Conservation (phyloP, 371 early-diverging fungal genomes). For the Syncephalastrum sp. region DNA sequence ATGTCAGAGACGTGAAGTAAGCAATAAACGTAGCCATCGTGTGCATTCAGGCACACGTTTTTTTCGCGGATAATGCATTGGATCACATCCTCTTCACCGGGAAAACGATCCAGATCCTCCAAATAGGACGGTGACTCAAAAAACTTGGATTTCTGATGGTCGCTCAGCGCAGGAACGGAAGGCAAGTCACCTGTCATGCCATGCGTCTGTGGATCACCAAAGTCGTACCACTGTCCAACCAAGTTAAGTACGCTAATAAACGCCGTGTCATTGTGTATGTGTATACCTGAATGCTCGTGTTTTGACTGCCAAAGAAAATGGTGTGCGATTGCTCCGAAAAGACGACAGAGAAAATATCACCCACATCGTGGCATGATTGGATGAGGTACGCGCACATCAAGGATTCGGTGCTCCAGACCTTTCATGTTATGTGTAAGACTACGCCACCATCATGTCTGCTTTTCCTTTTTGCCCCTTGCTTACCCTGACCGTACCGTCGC, state of each 20-base stretch:
- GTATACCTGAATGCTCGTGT: slow-evolving; percentile 79
- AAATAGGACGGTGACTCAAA: slow-evolving; percentile 29
- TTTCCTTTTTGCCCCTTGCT: not conserved
- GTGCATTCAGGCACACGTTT: slow-evolving; percentile 63
- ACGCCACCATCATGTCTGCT: too few species aligned
- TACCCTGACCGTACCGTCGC: slow-evolving; percentile 71
- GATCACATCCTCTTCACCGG: slow-evolving; percentile 38
- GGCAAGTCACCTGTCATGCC: slow-evolving; percentile 37
- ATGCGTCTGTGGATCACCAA: slow-evolving; percentile 50
- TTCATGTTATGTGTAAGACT: not conserved
- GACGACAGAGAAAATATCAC: slow-evolving; percentile 73
- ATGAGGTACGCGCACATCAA: slow-evolving; percentile 64
- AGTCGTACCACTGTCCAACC: slow-evolving; percentile 57
- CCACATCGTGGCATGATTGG: slow-evolving; percentile 73
- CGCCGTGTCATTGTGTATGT: too few species aligned
- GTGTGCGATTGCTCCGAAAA: slow-evolving; percentile 53
- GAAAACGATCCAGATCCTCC: slow-evolving; percentile 18
- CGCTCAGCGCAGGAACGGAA: slow-evolving; percentile 34
- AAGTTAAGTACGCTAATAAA: too few species aligned
- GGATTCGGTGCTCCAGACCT: slow-evolving; percentile 71
- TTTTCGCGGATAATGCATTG: slow-evolving; percentile 57
- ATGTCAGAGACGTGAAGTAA: slow-evolving; percentile 52
- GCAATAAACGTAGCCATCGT: slow-evolving; percentile 78
- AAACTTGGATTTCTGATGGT: slow-evolving; percentile 40
- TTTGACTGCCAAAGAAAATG: slow-evolving; percentile 77